Percentiles rank a stretch among this genome's conserved stretches.
Evolutionary conservation across 2,329 filamentous ascomycete genomes (phyloP).

Genomic region (Sordariomycetes sp.): DNA sequence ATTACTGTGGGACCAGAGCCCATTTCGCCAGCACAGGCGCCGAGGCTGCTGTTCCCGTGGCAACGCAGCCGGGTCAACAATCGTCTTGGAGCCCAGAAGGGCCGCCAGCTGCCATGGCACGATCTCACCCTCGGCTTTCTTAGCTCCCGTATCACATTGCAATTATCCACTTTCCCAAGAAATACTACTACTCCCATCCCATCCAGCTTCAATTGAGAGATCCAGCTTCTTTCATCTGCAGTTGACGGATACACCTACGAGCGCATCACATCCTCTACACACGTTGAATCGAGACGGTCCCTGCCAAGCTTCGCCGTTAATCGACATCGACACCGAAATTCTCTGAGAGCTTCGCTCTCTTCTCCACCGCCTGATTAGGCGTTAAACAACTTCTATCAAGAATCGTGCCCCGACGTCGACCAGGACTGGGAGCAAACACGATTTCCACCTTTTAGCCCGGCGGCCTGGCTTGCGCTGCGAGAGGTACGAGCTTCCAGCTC

Average conservation of each 20-base stretch:
- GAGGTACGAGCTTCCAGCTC: constrained; percentile 44
- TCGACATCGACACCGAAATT: not conserved
- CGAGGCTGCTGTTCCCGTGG: not conserved
- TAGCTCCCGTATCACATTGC: not conserved
- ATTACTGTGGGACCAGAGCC: not conserved
- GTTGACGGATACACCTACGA: not conserved
- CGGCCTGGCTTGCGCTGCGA: constrained; percentile 76
- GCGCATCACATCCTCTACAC: not conserved
- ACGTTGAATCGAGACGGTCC: not conserved
- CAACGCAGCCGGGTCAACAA: not conserved
- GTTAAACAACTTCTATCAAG: not conserved
- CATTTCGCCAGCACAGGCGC: not conserved
- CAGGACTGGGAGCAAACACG: constrained; percentile 37
- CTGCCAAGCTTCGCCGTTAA: not conserved
- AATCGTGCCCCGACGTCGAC: constrained; percentile 22
- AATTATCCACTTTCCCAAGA: not conserved
- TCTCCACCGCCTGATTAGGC: not conserved
- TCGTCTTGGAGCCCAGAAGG: not conserved
- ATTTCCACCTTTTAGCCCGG: constrained; percentile 47
- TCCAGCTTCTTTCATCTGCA: not conserved
- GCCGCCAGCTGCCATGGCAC: not conserved
- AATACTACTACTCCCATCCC: not conserved
- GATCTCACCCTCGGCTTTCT: not conserved
- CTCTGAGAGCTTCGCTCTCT: not conserved
- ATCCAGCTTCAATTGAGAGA: not conserved